Evolutionary conservation across 768 basidiomycete genomes (phyloP).

Genomic region (Lentinula edodes): DNA sequence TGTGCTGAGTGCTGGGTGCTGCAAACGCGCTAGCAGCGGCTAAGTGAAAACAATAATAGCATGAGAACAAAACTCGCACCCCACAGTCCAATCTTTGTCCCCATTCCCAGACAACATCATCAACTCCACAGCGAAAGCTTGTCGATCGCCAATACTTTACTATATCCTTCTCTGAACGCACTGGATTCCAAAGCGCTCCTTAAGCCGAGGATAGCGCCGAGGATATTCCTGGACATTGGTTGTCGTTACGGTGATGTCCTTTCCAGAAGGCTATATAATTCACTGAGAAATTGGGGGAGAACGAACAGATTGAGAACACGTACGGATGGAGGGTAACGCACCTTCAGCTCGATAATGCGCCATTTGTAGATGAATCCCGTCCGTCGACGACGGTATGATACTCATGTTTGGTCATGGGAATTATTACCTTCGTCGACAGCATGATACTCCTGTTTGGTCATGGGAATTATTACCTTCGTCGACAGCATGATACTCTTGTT

Average conservation of each 20-base stretch:
- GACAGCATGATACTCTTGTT: too few species aligned
- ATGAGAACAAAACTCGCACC: constrained; percentile 56
- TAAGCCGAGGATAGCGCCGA: constrained; percentile 70
- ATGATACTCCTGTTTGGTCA: too few species aligned
- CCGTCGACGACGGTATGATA: constrained; percentile 77
- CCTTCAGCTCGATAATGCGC: constrained; percentile 88
- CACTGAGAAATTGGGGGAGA: too few species aligned
- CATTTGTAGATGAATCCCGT: constrained; percentile 99
- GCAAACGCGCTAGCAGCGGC: background rate
- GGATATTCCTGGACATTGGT: constrained; percentile 86
- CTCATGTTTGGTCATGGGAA: too few species aligned
- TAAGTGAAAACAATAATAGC: background rate
- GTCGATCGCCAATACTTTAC: constrained; percentile 90
- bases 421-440: too few species aligned
- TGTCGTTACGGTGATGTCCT: constrained; percentile 74
- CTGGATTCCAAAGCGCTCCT: constrained; percentile 76
- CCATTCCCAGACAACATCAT: constrained; percentile 93
- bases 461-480: too few species aligned
- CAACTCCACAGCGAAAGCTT: constrained; percentile 92
- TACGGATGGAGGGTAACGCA: constrained; percentile 24
- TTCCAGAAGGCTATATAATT: constrained; percentile 62
- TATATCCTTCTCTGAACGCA: constrained; percentile 93
- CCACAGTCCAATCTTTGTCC: constrained; percentile 94
- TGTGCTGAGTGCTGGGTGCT: constrained; percentile 68
- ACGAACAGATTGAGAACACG: too few species aligned